Evolutionary conservation across 2,329 filamentous ascomycete species (phyloP).

Genomic region (Fusarium pseudograminearum): DNA sequence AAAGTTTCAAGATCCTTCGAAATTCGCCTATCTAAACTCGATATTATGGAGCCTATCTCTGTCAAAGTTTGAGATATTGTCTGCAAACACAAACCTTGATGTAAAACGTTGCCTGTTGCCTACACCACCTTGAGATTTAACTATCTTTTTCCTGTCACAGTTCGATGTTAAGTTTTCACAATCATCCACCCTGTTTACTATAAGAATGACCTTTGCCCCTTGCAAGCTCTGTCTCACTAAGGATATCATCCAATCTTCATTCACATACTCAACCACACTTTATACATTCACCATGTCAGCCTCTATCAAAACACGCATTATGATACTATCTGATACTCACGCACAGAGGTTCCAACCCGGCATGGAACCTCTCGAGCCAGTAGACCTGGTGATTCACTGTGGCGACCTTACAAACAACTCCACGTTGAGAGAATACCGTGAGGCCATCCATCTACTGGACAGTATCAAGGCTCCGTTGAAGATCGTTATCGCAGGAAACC

Average conservation of each 20-base stretch:
- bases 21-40: not conserved
- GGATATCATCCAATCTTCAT: no score
- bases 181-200: not conserved
- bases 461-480: constrained; percentile 59
- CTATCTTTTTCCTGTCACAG: not conserved
- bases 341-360: constrained; percentile 1
- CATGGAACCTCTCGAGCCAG: constrained; percentile 1
- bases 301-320: constrained; percentile 21
- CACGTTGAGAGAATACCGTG: constrained; percentile 55
- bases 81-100: not conserved
- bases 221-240: not conserved
- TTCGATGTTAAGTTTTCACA: not conserved
- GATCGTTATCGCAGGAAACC: constrained; percentile 64
- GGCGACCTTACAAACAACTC: constrained; percentile 62
- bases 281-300: not conserved
- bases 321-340: constrained; percentile 42
- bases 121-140: not conserved
- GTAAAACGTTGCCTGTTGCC: not conserved
- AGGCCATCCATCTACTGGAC: constrained; percentile 54
- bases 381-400: constrained; percentile 62
- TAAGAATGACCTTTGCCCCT: not conserved
- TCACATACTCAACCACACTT: not conserved
- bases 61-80: not conserved
- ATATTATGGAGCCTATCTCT: not conserved
- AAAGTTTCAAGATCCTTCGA: not conserved